Evolutionary conservation across 2,329 filamentous ascomycete genomes (phyloP).

Genomic region (Aquanectria penicillioides): DNA sequence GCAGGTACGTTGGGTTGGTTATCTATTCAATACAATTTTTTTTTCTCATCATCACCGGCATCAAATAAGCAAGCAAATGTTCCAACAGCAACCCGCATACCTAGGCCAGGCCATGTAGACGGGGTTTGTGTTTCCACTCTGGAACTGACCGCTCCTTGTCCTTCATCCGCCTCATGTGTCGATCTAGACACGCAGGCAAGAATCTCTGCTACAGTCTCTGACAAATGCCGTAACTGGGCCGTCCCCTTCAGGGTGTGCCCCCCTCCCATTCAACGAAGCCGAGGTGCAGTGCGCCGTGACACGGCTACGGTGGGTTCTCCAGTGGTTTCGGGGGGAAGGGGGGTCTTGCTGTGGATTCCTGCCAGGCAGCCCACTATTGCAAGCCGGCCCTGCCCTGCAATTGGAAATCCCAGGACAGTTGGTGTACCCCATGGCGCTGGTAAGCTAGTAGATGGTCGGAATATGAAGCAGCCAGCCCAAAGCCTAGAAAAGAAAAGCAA

Average conservation of each 20-base stretch:
- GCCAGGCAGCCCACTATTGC: slow-evolving; percentile 9
- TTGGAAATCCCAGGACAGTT: slow-evolving; percentile 19
- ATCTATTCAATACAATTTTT: too few relatives aligned
- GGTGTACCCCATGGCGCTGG: slow-evolving; percentile 38
- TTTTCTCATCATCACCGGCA: too few relatives aligned
- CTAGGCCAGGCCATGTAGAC: too few relatives aligned
- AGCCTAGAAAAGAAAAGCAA: slow-evolving; percentile 4
- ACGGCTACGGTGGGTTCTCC: slow-evolving; percentile 34
- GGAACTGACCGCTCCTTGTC: slow-evolving; percentile 33
- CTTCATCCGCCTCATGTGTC: slow-evolving; percentile 16
- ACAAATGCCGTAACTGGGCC: slow-evolving; percentile 2
- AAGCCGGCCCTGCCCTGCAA: slow-evolving; percentile 9
- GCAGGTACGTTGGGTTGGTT: too few relatives aligned
- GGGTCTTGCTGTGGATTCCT: slow-evolving; percentile 7
- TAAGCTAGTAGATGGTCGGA: too few relatives aligned
- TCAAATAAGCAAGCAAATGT: too few relatives aligned
- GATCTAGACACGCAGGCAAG: slow-evolving; percentile 34
- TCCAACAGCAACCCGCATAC: too few relatives aligned
- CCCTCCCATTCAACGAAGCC: slow-evolving; percentile 25
- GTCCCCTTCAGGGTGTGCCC: slow-evolving; percentile 9
- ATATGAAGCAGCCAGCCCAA: slow-evolving; percentile 32
- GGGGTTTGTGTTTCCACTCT: slow-evolving; percentile 21
- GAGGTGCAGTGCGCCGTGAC: slow-evolving; percentile 31
- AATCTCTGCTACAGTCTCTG: slow-evolving; percentile 15
- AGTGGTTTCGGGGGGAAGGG: slow-evolving; percentile 22